These are phyloP conservation scores for Durusdinium trenchii DNA, from an alignment of 73 alveolate genomes.

Conservation along the genomic window DNA sequence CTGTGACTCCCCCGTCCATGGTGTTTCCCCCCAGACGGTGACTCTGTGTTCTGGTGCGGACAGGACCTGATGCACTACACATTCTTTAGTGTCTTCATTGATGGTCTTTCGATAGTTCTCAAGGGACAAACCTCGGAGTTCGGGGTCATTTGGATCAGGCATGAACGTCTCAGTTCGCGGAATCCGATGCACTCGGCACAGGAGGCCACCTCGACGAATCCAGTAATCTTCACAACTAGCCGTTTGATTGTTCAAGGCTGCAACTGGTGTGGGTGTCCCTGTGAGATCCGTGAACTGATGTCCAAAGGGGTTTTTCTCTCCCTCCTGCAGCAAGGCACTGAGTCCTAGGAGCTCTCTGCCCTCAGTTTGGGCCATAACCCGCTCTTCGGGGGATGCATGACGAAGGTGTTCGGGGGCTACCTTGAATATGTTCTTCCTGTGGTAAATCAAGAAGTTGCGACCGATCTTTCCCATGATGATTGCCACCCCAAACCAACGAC, in stretches of 20 bases:
- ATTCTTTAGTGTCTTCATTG: neutral
- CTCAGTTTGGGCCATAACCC: neutral
- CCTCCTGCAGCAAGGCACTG: neutral
- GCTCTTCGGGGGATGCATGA: neutral
- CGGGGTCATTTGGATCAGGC: conserved; percentile 14
- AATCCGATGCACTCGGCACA: neutral
- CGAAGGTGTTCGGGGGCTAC: conserved; percentile 22
- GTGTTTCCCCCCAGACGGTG: neutral
- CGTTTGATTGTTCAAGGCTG: neutral
- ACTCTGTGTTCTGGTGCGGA: neutral
- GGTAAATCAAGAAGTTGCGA: neutral
- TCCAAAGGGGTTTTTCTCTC: neutral
- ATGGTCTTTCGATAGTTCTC: neutral
- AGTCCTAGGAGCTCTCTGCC: neutral
- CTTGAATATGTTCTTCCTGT: neutral
- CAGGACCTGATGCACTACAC: neutral
- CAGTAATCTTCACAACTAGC: neutral
- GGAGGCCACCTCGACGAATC: neutral
- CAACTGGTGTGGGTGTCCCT: neutral
- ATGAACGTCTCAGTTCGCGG: neutral
- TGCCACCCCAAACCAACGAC: conserved; percentile 25
- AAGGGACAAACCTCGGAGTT: neutral
- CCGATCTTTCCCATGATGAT: conserved; percentile 3
- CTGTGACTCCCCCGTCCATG: neutral
- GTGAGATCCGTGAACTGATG: neutral